Evolutionary conservation across 78 protist genomes (phyloP).

Genomic region (Cavenderia fasciculata): DNA sequence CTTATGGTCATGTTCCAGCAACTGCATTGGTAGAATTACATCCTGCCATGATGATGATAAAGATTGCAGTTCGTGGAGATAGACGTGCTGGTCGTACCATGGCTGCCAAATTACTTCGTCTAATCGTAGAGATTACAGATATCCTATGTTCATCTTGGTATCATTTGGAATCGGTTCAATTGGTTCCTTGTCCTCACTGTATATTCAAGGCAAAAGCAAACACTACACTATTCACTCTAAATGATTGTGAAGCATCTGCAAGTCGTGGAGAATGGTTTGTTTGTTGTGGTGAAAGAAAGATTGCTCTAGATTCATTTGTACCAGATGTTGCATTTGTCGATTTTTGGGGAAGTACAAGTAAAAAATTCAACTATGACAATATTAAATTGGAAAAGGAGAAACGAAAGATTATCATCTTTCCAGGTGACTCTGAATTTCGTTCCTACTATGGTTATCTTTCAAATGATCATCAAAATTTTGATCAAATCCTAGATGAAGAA

Average conservation of each 20-base stretch:
- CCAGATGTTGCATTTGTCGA: constrained; percentile 73
- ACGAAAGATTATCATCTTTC: not conserved
- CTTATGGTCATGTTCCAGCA: too few relatives aligned
- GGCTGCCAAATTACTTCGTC: constrained; percentile 50
- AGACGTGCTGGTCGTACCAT: constrained; percentile 33
- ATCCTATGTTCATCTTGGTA: constrained; percentile 53
- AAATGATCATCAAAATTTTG: too few relatives aligned
- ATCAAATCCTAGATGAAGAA: too few relatives aligned
- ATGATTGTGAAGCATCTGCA: constrained; percentile 47
- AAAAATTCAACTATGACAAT: constrained; percentile 38
- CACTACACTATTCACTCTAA: constrained; percentile 15
- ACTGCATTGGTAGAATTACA: constrained; percentile 37
- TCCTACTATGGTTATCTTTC: too few relatives aligned
- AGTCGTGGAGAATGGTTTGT: constrained; percentile 51
- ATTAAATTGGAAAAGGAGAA: constrained; percentile 26
- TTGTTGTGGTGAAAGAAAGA: constrained; percentile 25
- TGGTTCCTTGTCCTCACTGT: constrained; percentile 72
- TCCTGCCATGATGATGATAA: constrained; percentile 28
- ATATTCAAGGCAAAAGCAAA: not conserved
- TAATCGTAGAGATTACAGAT: constrained; percentile 65
- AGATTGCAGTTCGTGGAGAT: constrained; percentile 42
- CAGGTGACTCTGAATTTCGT: not conserved
- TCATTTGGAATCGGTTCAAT: constrained; percentile 31
- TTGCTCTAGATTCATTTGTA: constrained; percentile 57
- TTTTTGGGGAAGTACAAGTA: constrained; percentile 58